Conservation (phyloP, 495 filamentous ascomycete species). For the Penicillium fimorum region DNA sequence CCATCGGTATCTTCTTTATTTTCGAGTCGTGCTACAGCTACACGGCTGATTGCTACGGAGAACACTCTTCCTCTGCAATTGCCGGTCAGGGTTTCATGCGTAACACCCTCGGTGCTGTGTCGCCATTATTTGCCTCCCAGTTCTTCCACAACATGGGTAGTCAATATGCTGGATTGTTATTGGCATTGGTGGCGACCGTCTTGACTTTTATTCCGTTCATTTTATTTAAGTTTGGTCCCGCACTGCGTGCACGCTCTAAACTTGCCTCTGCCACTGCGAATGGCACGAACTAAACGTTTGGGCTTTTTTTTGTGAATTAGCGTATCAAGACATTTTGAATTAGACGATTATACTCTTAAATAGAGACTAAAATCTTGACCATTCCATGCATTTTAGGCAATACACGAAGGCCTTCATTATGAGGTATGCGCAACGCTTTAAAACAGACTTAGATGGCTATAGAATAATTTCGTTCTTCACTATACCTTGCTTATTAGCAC, state of each 20-base stretch:
- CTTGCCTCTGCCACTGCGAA: constrained; percentile 26
- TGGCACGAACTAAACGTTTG: background rate
- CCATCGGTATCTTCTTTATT: constrained; percentile 51
- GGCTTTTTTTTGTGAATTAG: background rate
- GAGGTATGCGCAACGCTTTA: background rate
- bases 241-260: constrained; percentile 37
- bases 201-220: constrained; percentile 44
- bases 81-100: constrained; percentile 52
- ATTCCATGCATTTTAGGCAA: background rate
- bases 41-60: constrained; percentile 46
- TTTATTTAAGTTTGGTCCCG: constrained; percentile 42
- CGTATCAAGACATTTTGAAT: background rate
- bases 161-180: constrained; percentile 44
- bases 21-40: constrained; percentile 47
- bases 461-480: no score
- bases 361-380: background rate
- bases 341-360: background rate
- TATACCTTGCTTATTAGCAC: no score
- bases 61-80: constrained; percentile 44
- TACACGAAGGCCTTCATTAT: background rate
- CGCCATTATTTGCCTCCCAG: constrained; percentile 49
- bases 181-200: constrained; percentile 40
- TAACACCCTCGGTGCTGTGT: constrained; percentile 48
- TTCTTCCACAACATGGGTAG: constrained; percentile 49
- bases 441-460: background rate